Percentiles rank a stretch among this genome's conserved stretches.
Evolutionary conservation across 805 yeast species (phyloP).

Genomic region (Naumovozyma castellii): DNA sequence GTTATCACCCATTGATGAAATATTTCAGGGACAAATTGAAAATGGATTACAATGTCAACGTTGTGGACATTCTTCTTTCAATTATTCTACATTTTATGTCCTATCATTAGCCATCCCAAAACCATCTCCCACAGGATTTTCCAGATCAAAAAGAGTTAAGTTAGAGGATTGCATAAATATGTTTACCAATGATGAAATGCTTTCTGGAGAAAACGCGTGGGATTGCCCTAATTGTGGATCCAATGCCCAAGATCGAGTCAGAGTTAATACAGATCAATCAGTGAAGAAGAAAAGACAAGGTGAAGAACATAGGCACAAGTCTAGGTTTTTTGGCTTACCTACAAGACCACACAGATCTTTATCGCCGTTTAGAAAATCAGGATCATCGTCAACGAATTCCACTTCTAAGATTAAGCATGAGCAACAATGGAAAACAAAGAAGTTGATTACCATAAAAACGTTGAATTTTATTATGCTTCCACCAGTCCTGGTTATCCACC

Average conservation of each 20-base stretch:
- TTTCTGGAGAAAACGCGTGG: slow-evolving; percentile 74
- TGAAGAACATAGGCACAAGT: neutral
- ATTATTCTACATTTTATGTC: slow-evolving; percentile 53
- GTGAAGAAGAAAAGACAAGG: neutral
- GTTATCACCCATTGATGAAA: slow-evolving; percentile 53
- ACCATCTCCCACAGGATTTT: slow-evolving; percentile 18
- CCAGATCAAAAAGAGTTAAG: slow-evolving; percentile 29
- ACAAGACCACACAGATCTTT: slow-evolving; percentile 17
- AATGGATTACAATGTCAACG: slow-evolving; percentile 52
- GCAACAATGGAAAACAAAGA: slow-evolving; percentile 13
- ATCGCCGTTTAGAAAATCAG: slow-evolving; percentile 22
- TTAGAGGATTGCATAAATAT: slow-evolving; percentile 55
- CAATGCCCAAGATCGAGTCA: neutral
- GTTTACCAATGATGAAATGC: slow-evolving; percentile 54
- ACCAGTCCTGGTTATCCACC: slow-evolving; percentile 65
- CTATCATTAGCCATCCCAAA: slow-evolving; percentile 55
- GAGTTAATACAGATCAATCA: neutral
- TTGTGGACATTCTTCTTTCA: slow-evolving; percentile 53
- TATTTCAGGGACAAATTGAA: slow-evolving; percentile 68
- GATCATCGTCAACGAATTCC: neutral
- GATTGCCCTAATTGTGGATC: slow-evolving; percentile 61
- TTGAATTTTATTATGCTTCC: slow-evolving; percentile 74
- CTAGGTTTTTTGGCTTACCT: slow-evolving; percentile 13
- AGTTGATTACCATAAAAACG: slow-evolving; percentile 48
- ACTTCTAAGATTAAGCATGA: neutral